A percentile compares a stretch with the other conserved stretches of the same genome.
These are phyloP conservation scores for Syzygium malaccense DNA, from an alignment of 441 rosid genomes.

Conservation along the genomic window DNA sequence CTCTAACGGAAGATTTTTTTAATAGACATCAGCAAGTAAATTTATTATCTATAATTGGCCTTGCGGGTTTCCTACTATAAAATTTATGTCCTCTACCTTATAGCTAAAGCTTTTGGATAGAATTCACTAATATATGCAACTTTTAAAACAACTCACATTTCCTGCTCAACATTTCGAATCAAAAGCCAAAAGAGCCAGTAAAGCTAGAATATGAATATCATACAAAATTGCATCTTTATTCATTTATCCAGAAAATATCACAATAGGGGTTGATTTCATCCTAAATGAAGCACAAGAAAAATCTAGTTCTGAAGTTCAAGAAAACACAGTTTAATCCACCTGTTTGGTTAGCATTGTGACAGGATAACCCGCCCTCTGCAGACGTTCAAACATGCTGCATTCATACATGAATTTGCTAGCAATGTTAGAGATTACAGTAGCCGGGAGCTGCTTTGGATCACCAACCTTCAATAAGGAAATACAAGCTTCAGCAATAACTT, in stretches of 20 bases:
- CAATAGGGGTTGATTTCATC: not conserved
- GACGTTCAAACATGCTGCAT: slow-evolving; percentile 99
- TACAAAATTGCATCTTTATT: not conserved
- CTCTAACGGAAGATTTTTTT: not conserved
- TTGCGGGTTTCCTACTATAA: not conserved
- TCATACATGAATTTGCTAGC: slow-evolving; percentile 91
- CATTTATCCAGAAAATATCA: not conserved
- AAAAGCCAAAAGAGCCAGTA: not conserved
- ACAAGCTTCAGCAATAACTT: slow-evolving; percentile 9
- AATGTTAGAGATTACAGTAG: slow-evolving; percentile 89
- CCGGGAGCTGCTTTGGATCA: slow-evolving; percentile 99
- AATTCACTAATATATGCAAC: not conserved
- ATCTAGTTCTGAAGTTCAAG: not conserved
- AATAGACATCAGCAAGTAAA: not conserved
- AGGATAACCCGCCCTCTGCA: slow-evolving; percentile 94
- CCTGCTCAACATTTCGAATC: not conserved
- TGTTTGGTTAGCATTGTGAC: slow-evolving; percentile 95
- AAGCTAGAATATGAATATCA: not conserved
- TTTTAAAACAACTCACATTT: not conserved
- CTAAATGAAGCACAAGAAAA: not conserved
- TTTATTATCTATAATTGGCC: not conserved
- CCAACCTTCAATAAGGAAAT: slow-evolving; percentile 62
- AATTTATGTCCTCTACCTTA: not conserved
- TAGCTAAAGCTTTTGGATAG: not conserved
- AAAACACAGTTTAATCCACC: slow-evolving; percentile 27